A percentile compares a stretch with the other conserved stretches of the same genome.
Evolutionary conservation across 2,329 filamentous ascomycete species (phyloP).

Genomic region (Curvularia spicifera): DNA sequence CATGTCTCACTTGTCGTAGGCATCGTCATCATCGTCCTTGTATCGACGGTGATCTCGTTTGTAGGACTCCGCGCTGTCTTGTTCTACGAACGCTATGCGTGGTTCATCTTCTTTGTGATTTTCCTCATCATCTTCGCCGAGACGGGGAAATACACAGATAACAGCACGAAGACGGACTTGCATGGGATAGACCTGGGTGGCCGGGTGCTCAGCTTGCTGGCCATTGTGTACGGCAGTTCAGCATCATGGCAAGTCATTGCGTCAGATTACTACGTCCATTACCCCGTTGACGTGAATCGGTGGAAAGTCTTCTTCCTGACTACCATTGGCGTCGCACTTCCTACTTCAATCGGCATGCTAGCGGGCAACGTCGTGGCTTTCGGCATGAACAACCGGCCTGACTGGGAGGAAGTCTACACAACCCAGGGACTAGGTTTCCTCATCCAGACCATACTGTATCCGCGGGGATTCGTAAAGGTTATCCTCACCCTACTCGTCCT

Average conservation of each 20-base stretch:
- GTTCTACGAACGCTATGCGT: constrained; percentile 58
- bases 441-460: constrained; percentile 55
- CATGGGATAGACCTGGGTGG: constrained; percentile 47
- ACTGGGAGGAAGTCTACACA: constrained; percentile 51
- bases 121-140: constrained; percentile 58
- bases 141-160: constrained; percentile 54
- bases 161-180: constrained; percentile 41
- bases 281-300: constrained; percentile 48
- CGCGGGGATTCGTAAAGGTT: constrained; percentile 57
- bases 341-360: constrained; percentile 54
- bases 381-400: constrained; percentile 40
- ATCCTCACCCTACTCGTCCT: constrained; percentile 54
- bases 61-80: constrained; percentile 54
- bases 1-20: constrained; percentile 53
- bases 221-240: constrained; percentile 49
- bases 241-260: constrained; percentile 52
- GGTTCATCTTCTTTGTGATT: constrained; percentile 57
- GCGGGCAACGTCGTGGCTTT: constrained; percentile 54
- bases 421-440: constrained; percentile 57
- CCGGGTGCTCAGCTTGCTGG: constrained; percentile 34
- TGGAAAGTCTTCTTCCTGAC: constrained; percentile 54
- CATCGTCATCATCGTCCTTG: constrained; percentile 52
- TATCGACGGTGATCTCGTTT: constrained; percentile 49
- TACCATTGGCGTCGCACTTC: constrained; percentile 51
- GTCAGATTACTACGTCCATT: constrained; percentile 54